A percentile compares a stretch with the other conserved stretches of the same genome.
Evolutionary conservation across 257 asterid species (phyloP).

Genomic region (Ballota nigra): DNA sequence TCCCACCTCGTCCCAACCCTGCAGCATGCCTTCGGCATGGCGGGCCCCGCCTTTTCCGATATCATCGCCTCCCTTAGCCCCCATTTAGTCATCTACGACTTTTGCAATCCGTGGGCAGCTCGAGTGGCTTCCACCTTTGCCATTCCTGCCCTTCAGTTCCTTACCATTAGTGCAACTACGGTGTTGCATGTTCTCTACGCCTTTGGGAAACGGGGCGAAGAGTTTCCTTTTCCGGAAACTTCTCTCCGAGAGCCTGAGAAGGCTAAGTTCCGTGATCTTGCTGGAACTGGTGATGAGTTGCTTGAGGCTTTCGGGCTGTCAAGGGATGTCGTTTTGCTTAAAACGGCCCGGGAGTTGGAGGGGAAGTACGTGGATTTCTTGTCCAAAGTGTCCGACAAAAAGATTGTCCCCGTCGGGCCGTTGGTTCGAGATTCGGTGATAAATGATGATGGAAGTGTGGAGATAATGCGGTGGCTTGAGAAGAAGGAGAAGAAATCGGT

Average conservation of each 20-base stretch:
- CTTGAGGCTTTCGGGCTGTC: neutral
- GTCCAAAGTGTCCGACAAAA: slow-evolving; percentile 27
- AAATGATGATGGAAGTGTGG: neutral
- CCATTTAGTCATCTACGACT: slow-evolving; percentile 51
- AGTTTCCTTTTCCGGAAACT: slow-evolving; percentile 42
- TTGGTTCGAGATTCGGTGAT: slow-evolving; percentile 25
- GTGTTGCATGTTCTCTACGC: slow-evolving; percentile 18
- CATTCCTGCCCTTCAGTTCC: slow-evolving; percentile 51
- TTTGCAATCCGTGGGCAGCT: slow-evolving; percentile 46
- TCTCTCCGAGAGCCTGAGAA: slow-evolving; percentile 29
- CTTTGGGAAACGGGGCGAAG: neutral
- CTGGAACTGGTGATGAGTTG: slow-evolving; percentile 7
- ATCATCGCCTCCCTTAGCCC: slow-evolving; percentile 39
- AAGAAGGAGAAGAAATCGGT: neutral
- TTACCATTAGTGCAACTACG: slow-evolving; percentile 29
- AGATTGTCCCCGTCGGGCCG: slow-evolving; percentile 45
- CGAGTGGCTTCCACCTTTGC: slow-evolving; percentile 8
- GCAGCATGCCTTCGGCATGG: slow-evolving; percentile 35
- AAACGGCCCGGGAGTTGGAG: slow-evolving; percentile 42
- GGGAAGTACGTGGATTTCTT: slow-evolving; percentile 47
- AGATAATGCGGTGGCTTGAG: slow-evolving; percentile 2
- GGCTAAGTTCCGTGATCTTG: neutral
- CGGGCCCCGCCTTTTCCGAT: slow-evolving; percentile 31
- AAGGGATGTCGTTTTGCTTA: slow-evolving; percentile 34
- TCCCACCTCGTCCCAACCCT: slow-evolving; percentile 39